Evolutionary conservation across 1,139 yeast genomes (phyloP).

Genomic region (Yamadazyma epiphylla): DNA sequence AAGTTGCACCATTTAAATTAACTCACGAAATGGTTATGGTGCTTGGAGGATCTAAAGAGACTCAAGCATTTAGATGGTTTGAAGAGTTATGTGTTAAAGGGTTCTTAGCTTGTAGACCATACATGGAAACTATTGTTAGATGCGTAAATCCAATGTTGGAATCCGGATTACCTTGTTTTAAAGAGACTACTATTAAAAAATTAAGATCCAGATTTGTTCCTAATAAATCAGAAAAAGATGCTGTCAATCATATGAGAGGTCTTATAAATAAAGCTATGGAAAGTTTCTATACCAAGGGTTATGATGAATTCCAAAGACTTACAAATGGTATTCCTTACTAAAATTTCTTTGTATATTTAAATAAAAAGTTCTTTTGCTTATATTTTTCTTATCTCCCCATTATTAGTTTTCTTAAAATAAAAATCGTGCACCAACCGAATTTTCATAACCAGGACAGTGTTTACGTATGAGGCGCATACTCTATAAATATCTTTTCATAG

Average conservation of each 20-base stretch:
- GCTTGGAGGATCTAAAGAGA: conserved; percentile 80
- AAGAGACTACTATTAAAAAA: conserved; percentile 75
- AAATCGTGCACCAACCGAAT: too few relatives aligned
- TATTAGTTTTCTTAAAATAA: too few relatives aligned
- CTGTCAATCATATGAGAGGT: conserved; percentile 71
- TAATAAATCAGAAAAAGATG: conserved; percentile 76
- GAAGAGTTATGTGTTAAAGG: conserved; percentile 95
- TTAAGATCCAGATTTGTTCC: conserved; percentile 79
- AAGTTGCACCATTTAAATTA: conserved; percentile 94
- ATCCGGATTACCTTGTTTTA: conserved; percentile 95
- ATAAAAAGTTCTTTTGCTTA: too few relatives aligned
- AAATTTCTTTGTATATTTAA: too few relatives aligned
- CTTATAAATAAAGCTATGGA: conserved; percentile 82
- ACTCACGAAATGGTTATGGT: conserved; percentile 96
- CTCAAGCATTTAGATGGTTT: conserved; percentile 91
- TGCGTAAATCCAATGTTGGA: conserved; percentile 92
- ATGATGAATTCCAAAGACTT: conserved; percentile 93
- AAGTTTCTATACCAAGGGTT: conserved; percentile 86
- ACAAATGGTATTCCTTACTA: conserved; percentile 97
- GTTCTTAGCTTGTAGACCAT: conserved; percentile 83
- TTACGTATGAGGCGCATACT: too few relatives aligned
- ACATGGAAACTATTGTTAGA: conserved; percentile 80
- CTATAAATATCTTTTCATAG: too few relatives aligned
- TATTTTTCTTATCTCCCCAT: too few relatives aligned
- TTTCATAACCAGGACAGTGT: too few relatives aligned